These are phyloP conservation scores for Lichtheimia ramosa DNA, from an alignment of 371 early-diverging fungal genomes.

Conservation along the genomic window DNA sequence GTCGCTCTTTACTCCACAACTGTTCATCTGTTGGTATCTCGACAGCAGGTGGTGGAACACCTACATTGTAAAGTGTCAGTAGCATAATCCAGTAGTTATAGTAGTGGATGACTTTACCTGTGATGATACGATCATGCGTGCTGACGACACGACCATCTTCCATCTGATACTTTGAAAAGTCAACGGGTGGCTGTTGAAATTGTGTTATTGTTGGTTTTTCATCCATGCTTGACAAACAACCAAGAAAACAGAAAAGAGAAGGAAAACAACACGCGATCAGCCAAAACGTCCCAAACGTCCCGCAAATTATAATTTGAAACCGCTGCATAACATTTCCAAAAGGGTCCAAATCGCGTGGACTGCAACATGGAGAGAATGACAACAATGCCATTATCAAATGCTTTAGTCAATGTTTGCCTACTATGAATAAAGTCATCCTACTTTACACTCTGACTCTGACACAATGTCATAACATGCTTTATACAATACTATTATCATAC, in stretches of 20 bases:
- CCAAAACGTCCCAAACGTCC: neutral
- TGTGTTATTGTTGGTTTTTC: neutral
- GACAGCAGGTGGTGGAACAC: conserved; percentile 54
- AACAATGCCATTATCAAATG: too few species aligned
- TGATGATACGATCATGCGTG: conserved; percentile 72
- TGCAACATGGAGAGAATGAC: too few species aligned
- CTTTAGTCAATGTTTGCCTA: too few species aligned
- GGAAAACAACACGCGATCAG: neutral
- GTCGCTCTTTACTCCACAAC: conserved; percentile 58
- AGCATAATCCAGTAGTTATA: too few species aligned
- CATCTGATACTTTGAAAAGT: conserved; percentile 73
- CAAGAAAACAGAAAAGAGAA: neutral
- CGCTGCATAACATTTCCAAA: neutral
- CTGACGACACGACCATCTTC: conserved; percentile 76
- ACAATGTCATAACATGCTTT: too few species aligned
- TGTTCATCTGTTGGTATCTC: conserved; percentile 50
- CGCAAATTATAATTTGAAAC: neutral
- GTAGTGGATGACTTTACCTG: too few species aligned
- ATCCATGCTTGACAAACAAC: neutral
- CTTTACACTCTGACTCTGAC: too few species aligned
- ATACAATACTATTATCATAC: neutral
- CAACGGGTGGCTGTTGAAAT: conserved; percentile 25
- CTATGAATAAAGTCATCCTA: too few species aligned
- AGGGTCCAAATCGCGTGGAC: neutral
- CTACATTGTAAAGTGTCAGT: too few species aligned